Percentiles rank a stretch among this genome's conserved stretches.
Evolutionary conservation across 148 eudicot genomes (phyloP).

Genomic region (Euryodendron excelsum): DNA sequence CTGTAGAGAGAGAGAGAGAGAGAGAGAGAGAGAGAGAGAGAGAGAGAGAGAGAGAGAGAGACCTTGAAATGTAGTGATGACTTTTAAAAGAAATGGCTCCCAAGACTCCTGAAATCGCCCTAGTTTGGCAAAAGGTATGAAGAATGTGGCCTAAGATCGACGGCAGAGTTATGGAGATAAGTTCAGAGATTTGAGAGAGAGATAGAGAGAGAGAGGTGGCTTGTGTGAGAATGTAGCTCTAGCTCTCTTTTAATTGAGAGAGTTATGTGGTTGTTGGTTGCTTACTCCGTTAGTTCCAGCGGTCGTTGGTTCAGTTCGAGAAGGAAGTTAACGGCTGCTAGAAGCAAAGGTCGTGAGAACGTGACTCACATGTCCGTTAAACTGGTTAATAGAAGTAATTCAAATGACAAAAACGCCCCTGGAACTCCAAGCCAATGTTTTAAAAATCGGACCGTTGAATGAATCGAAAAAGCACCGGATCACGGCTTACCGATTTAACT

Average conservation of each 20-base stretch:
- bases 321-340: conserved; percentile 7
- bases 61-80: not conserved
- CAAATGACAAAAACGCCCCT: not conserved
- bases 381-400: not conserved
- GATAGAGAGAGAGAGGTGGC: not conserved
- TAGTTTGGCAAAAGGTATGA: not conserved
- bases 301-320: not conserved
- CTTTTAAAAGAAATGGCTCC: conserved; percentile 1
- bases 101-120: not conserved
- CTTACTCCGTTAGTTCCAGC: conserved; percentile 9
- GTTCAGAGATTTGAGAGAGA: not conserved
- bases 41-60: conserved; percentile 20
- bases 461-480: too few species aligned
- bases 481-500: too few species aligned
- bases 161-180: not conserved
- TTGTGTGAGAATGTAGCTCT: conserved; percentile 5
- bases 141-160: not conserved
- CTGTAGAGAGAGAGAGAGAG: not conserved
- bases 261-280: conserved; percentile 10
- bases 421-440: not conserved
- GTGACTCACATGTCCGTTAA: not conserved
- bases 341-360: conserved; percentile 7
- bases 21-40: not conserved
- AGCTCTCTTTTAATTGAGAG: not conserved
- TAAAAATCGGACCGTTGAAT: too few species aligned